Percentiles rank a stretch among this genome's conserved stretches.
phyloP scores from a whole-genome alignment of 2,329 filamentous ascomycete genomes.

The Hymenoscyphus fructigenus region DNA sequence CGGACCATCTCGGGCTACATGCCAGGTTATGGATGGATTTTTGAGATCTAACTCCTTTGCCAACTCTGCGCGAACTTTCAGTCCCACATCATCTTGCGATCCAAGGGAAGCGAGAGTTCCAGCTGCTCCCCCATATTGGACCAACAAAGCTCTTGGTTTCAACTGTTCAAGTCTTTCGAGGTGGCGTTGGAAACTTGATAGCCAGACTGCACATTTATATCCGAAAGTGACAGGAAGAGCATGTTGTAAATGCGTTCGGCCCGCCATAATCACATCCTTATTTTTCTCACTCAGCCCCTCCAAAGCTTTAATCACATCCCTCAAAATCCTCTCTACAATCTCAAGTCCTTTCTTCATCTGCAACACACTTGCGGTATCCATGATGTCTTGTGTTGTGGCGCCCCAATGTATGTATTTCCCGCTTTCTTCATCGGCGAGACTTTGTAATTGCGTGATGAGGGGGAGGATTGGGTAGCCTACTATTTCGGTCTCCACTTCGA shows the following conservation, averaged over 20 bases:
- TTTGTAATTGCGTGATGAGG: constrained; percentile 38
- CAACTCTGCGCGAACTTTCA: constrained; percentile 49
- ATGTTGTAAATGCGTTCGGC: constrained; percentile 57
- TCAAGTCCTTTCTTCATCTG: constrained; percentile 52
- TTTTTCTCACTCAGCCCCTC: constrained; percentile 45
- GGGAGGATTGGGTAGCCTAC: constrained; percentile 55
- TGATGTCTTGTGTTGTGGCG: constrained; percentile 59
- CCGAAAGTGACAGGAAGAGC: constrained; percentile 57
- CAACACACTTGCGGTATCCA: constrained; percentile 53
- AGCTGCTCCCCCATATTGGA: constrained; percentile 57
- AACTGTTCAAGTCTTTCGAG: constrained; percentile 48
- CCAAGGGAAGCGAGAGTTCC: constrained; percentile 55
- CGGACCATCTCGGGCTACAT: constrained; percentile 53
- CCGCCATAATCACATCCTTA: constrained; percentile 55
- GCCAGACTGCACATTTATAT: constrained; percentile 56
- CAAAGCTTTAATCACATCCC: constrained; percentile 44
- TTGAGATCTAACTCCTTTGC: constrained; percentile 47
- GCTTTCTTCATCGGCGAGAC: constrained; percentile 27
- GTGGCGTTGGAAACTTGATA: constrained; percentile 50
- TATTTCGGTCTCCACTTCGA: constrained; percentile 47
- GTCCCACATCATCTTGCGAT: constrained; percentile 45
- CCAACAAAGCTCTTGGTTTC: constrained; percentile 46
- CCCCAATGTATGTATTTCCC: constrained; percentile 57
- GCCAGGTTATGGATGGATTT: constrained; percentile 56
- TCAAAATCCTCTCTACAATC: constrained; percentile 47